Base-by-base conservation (phyloP, 2,329 filamentous ascomycete species). In the Talaromyces sp. region DNA sequence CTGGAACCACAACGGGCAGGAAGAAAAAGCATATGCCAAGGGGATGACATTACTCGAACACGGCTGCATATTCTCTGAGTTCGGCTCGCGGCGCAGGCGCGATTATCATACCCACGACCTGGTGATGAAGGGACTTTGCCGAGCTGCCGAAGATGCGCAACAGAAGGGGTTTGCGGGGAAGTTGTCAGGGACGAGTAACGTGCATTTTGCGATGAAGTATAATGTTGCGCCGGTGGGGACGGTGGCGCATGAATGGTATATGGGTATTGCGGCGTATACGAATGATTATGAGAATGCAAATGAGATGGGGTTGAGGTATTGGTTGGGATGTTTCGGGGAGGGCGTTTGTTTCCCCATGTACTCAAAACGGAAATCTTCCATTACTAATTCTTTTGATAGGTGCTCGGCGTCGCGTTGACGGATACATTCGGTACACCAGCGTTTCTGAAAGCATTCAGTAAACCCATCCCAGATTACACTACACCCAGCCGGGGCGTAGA, bases 161-260 rank as follows among this genome's bases (percentile, higher is more conserved):
- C 82, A 85, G 69, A 84, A 84, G 45, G 89, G 88, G 0, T 85
- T 88, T 73, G 79, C 84, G 1, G 93, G 94, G 10, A 90, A 88
- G 74, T 83, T 98, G 56, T 87, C 89, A 0, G 95, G 95, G 11
- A 97, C 94, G 0, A 98, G 93, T 77, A 99, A 99, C 73, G 95
- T 99, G 3, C 94, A 98, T 76, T 87, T 99, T 69, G 95, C 95
- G 11, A 97, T 96, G 92, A 90, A 92, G 72, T 94, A 96, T 78
- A 88, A 87, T 52, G 87, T 97, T 54, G 81, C 87, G 3, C 93
- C 95, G 0, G 86, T 98, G 13, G 95, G 95, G 5, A 99, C 95
- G 0, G 88, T 92, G 1, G 95, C 95, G 0, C 95, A 99, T 74
- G 95, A 99, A 79, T 99, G 95, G 95, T 98, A 97, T 82, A 99